Evolutionary conservation across 2,329 filamentous ascomycete species (phyloP).

Genomic region (Zasmidium cellare): DNA sequence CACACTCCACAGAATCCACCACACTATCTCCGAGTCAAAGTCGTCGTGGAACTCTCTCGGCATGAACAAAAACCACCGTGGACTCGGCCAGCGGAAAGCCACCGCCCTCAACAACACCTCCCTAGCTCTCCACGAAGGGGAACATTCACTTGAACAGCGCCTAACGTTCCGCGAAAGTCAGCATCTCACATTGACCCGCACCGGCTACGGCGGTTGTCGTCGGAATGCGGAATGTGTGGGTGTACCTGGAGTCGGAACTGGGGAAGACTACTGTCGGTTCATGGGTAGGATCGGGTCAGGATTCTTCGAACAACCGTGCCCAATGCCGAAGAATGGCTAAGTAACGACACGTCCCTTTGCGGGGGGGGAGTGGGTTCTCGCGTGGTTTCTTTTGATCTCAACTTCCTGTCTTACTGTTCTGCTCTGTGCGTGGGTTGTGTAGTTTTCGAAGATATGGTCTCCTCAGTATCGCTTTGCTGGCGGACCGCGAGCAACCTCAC

Average conservation of each 20-base stretch:
- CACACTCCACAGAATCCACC: background rate
- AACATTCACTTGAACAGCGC: background rate
- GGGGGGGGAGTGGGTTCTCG: background rate
- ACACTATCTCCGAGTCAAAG: background rate
- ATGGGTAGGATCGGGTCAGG: background rate
- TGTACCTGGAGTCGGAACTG: background rate
- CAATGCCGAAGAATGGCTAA: background rate
- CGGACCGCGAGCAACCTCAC: slow-evolving; percentile 23
- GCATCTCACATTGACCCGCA: background rate
- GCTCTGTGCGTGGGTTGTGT: background rate
- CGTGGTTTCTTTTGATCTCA: background rate
- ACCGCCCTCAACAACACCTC: background rate
- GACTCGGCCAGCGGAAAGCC: background rate
- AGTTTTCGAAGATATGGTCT: slow-evolving; percentile 7
- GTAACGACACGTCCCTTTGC: background rate
- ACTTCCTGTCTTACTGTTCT: background rate
- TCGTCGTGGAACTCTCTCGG: background rate
- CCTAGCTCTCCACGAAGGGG: background rate
- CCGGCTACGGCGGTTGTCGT: background rate
- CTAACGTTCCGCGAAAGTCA: background rate
- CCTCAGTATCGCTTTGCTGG: slow-evolving; percentile 21
- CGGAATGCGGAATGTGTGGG: background rate
- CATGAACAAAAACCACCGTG: background rate
- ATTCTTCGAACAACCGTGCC: background rate
- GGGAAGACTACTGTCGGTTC: background rate